Base-by-base conservation (phyloP, 2,329 filamentous ascomycete species). In the Phaeosphaeria sp. region DNA sequence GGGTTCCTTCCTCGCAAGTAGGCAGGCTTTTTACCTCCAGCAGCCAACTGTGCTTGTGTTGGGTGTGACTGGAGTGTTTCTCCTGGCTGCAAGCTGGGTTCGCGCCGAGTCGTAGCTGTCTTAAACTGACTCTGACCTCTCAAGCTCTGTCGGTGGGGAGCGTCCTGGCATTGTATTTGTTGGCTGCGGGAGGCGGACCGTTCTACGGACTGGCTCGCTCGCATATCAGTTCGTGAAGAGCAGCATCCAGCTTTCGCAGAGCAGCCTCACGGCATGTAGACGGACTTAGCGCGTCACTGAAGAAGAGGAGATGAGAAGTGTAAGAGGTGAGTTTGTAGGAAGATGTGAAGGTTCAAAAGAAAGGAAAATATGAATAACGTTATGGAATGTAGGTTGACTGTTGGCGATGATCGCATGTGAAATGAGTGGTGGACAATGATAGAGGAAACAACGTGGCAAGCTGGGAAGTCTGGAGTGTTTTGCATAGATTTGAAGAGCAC, bases 1-100 rank as follows among this genome's bases (percentile, higher is more conserved):
- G 72, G 69, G 27, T 74, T 75, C 56, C 71, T 76, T 18, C 68
- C 68, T 46, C 64, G 64, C 15, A 74, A 63, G 51, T 74, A 74
- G 7, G 63, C 64, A 24, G 71, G 71, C 30, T 63, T 60, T 51
- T 66, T 72, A n/a, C 50, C 60, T 48, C 56, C 59, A 46, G 58
- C 11, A 47, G 51, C 36, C 18, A 47, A 39, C 39, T 60, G 57
- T 44, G 49, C 1, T 21, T 64, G 57, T 42, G 9, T 39, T 8
- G 62, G 36, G 22, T 56, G 56, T 39, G 55, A 45, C 6, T 52
- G 53, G 6, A 59, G 21, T 22, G 36, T 55, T 51, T 60, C 56
- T 15, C 21, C 45, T 51, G 55, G 49, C 21, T 57, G 56, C n/a
- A 45, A 58, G 49, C 49, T 36, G 42, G 55, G 45, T 21, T 56